Evolutionary conservation across 768 basidiomycete species (phyloP).

Genomic region (Psilocybe cubensis): DNA sequence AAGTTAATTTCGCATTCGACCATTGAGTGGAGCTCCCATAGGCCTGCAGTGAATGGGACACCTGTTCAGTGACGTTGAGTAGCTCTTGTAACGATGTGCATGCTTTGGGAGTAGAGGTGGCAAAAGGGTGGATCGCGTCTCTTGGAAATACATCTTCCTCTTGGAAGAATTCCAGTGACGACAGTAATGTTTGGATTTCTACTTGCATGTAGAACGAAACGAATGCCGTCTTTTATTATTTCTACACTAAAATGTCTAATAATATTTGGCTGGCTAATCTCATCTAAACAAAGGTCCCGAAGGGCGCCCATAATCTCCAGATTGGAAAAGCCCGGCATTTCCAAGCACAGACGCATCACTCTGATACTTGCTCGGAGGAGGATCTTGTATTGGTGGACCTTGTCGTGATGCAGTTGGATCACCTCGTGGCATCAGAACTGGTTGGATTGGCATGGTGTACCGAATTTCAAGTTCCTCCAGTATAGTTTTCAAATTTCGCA

Average conservation of each 20-base stretch:
- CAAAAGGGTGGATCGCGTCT: constrained; percentile 48
- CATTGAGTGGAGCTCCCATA: constrained; percentile 51
- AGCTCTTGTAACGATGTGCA: constrained; percentile 52
- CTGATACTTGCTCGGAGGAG: constrained; percentile 14
- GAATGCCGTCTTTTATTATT: neutral
- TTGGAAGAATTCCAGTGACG: constrained; percentile 45
- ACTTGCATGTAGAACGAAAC: constrained; percentile 8
- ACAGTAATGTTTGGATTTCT: constrained; percentile 38
- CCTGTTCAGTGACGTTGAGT: constrained; percentile 52
- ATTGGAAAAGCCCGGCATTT: constrained; percentile 29
- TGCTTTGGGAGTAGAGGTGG: constrained; percentile 42
- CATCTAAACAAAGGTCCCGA: constrained; percentile 19
- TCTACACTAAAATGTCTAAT: neutral
- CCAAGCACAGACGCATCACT: constrained; percentile 19
- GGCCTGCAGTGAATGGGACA: constrained; percentile 56
- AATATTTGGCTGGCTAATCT: constrained; percentile 4
- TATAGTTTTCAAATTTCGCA: constrained; percentile 71
- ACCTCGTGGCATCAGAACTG: constrained; percentile 55
- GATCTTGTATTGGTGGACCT: constrained; percentile 15
- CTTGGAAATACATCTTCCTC: constrained; percentile 38
- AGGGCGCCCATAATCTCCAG: constrained; percentile 23
- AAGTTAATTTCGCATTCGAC: constrained; percentile 68
- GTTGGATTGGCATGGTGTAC: constrained; percentile 76
- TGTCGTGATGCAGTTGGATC: constrained; percentile 5
- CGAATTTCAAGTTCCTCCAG: constrained; percentile 76